Evolutionary conservation across 768 basidiomycete species (phyloP), one percentile per base, ranked within the genome.

Genomic region (Crassisporium funariophilum): DNA sequence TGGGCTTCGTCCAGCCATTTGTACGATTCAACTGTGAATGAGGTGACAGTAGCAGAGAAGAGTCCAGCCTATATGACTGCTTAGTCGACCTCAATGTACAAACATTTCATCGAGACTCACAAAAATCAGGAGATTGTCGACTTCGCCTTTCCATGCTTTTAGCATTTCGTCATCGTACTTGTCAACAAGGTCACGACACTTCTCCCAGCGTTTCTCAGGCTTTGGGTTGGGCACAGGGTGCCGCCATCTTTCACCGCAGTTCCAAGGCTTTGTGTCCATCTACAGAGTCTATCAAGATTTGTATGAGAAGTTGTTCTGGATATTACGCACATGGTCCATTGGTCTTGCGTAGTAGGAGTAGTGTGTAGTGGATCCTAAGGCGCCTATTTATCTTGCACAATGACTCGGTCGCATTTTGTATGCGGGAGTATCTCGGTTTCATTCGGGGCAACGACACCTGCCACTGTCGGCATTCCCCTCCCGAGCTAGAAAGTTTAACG

Each of bases 51-150:
- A 15, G 57, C 57, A 12, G 57, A 60, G 49, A 60, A 60, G 9
- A 60, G 44, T 10, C 59, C 57, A 31, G 58, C 56, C 56, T 61
- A 19, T n/a, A n/a, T n/a, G n/a, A n/a, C 10, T 21, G 22, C 15
- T 8, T 5, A 12, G 13, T 12, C 21, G 22, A 12, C 10, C 8
- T 25, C 21, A 41, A 13, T 41, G 39, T 16, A 22, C 12, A 23
- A 16, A 39, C 4, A 20, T 17, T 36, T 11, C 27, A 11, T 15
- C 17, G 8, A 36, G 19, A 46, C 59, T 31, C 19, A 62, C 61
- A 41, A 62, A 58, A 13, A 62, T 57, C 13, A 60, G 39, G 27
- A 60, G 43, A 8, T 52, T 59, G 33, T 60, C 57, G 9, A 60
- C 42, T 31, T 61, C 58, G 23, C 59, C 60, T 40, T 57, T 54